These are phyloP conservation scores for Neurospora sp. DNA, from an alignment of 495 filamentous ascomycete genomes.

Conservation along the genomic window DNA sequence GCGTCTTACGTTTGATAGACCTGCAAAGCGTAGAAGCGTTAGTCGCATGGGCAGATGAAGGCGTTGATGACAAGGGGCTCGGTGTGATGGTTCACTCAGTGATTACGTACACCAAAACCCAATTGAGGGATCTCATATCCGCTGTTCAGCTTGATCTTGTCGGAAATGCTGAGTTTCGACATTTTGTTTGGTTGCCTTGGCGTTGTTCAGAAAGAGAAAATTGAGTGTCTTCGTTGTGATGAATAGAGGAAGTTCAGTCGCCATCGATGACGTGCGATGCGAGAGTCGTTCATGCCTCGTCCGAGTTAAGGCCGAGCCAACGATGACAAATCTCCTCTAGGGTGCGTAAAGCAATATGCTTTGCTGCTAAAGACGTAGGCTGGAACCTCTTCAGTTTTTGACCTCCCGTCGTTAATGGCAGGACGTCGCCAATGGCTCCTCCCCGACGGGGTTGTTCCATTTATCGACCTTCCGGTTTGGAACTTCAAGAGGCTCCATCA, in stretches of 20 bases:
- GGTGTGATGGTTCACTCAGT: background rate
- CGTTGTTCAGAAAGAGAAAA: background rate
- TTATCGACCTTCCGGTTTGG: background rate
- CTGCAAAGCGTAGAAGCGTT: slow-evolving; percentile 24
- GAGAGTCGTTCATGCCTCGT: background rate
- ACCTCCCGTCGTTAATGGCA: background rate
- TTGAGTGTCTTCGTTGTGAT: background rate
- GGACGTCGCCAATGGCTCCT: too few species aligned
- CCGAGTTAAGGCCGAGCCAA: background rate
- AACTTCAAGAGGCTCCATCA: background rate
- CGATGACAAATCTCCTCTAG: background rate
- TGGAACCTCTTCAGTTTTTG: background rate
- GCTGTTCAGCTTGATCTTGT: slow-evolving; percentile 58
- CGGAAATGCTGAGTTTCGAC: slow-evolving; percentile 50
- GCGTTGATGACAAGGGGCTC: background rate
- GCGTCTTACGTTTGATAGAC: slow-evolving; percentile 59
- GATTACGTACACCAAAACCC: slow-evolving; percentile 56
- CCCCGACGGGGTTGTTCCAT: too few species aligned
- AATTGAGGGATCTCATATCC: slow-evolving; percentile 68
- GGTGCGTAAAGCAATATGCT: background rate
- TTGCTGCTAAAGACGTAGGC: background rate
- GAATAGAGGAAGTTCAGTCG: background rate
- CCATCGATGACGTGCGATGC: background rate
- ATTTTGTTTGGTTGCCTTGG: slow-evolving; percentile 25
- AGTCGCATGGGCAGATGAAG: background rate